A percentile compares a stretch with the other conserved stretches of the same genome.
Evolutionary conservation across 768 basidiomycete species (phyloP).

Genomic region (Punctularia strigosozonata): DNA sequence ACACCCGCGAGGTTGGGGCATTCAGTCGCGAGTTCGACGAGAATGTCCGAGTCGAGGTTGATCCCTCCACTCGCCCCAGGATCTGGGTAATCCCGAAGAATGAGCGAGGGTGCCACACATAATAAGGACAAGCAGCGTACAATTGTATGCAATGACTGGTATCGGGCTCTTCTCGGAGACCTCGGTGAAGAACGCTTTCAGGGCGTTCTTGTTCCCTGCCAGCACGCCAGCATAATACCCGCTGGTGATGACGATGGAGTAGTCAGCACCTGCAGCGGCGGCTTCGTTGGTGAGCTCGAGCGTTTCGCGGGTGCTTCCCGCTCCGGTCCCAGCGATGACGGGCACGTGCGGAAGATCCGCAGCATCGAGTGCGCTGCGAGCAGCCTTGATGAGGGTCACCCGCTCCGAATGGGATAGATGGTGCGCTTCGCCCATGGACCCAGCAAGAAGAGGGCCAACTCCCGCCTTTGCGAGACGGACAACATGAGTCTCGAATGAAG

Average conservation of each 20-base stretch:
- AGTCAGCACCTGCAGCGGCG: conserved; percentile 78
- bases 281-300: conserved; percentile 66
- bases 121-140: conserved; percentile 29
- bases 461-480: conserved; percentile 52
- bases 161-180: conserved; percentile 73
- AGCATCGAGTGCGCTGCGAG: conserved; percentile 60
- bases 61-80: conserved; percentile 85
- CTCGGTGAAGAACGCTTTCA: conserved; percentile 72
- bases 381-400: conserved; percentile 45
- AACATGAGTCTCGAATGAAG: conserved; percentile 57
- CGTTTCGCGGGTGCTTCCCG: conserved; percentile 75
- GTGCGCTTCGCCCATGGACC: conserved; percentile 80
- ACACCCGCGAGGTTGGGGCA: conserved; percentile 76
- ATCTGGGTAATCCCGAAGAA: conserved; percentile 31
- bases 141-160: conserved; percentile 84
- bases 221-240: conserved; percentile 82
- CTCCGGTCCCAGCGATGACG: conserved; percentile 75
- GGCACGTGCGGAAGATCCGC: conserved; percentile 49
- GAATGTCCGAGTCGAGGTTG: conserved; percentile 82
- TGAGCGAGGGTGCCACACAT: conserved; percentile 2
- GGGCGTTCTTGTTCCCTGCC: conserved; percentile 43
- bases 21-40: conserved; percentile 65
- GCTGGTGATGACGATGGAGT: conserved; percentile 72
- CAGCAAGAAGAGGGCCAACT: conserved; percentile 60
- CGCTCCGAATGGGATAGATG: conserved; percentile 65